Base-by-base conservation (phyloP, 306 rosid genomes). In the Quillaja saponaria region DNA sequence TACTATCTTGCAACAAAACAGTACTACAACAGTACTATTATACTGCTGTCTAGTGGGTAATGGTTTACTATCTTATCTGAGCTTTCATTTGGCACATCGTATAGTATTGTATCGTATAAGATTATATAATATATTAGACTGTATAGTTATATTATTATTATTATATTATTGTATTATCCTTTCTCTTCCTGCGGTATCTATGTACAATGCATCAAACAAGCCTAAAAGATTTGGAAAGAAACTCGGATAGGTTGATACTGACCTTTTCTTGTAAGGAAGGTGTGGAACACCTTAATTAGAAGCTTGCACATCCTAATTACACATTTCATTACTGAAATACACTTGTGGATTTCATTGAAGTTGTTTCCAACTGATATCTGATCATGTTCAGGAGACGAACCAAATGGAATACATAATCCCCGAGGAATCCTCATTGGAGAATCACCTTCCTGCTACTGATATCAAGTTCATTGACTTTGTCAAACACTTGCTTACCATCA, bases 361-460 rank as follows among this genome's bases (percentile, higher is more conserved):
- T 44, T 56, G 7, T 68, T 62, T 52, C 47, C 48, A 21, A 42
- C 72, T 57, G 18, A 58, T 67, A 40, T 45, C 38, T 68, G 21
- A 19, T 58, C 68, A 17, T 54, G 52, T 46, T 44, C 85, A 94
- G 99, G 97, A 87, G 63, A 90, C 85, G 56, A 79, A 81, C 66
- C 85, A 89, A 77, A 53, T 87, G 71, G 97, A 90, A 68, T 85
- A 81, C 80, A 71, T 94, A 84, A 87, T 89, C 56, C 97, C 96
- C 1, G 97, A 85, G 76, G 87, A 84, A 61, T 64, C 86, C 34
- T 76, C 95, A 28, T 69, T 94, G 74, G 97, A 85, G 80, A 76
- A 76, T 56, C 99, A 80, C 55, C 71, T 92, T 62, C 85, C 67
- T 49, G 87, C 78, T 33, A 53, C 67, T 1, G 96, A 94, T 51